Evolutionary conservation across 805 yeast species (phyloP), one percentile per base, ranked within the genome.

Genomic region (Torulaspora delbrueckii): DNA sequence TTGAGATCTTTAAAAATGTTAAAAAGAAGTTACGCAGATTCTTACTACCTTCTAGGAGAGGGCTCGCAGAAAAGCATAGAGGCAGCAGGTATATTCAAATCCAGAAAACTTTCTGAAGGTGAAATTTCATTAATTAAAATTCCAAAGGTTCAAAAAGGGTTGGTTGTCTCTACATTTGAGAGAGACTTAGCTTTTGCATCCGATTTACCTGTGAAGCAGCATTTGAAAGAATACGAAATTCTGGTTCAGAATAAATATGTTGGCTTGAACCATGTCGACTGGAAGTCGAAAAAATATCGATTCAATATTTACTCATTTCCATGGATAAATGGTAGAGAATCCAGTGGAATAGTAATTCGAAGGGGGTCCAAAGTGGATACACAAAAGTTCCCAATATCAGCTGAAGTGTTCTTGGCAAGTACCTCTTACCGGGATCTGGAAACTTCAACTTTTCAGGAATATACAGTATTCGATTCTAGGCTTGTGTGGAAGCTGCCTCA

Each of bases 241-340:
- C 44, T 66, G 22, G 52, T 66, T 14, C 54, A 59, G 37, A 66
- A 66, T 43, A 60, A 61, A 42, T 61, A 62, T 37, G 61, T 73
- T 37, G 78, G 78, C 0, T 52, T 74, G 33, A 74, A 74, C 50
- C 78, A 76, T 8, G 65, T 74, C 26, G 78, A 74, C 52, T 74
- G 78, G 78, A 74, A 74, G 53, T 72, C 74, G 6, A 70, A 71
- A 41, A 71, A 69, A 44, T 74, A 68, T 50, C 61, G 64, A 34
- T 74, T 74, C 58, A 76, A 75, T 18, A 66, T 74, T 7, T 69
- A 73, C 50, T 66, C 71, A 10, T 72, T 73, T 46, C 78, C 78
- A 8, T 74, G 78, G 78, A 62, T 74, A 39, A 74, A 72, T 54
- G 78, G 78, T 12, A 59, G 78, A 30, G 78, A 74, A 52, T 62